Evolutionary conservation across 2,329 filamentous ascomycete species (phyloP), one percentile per base, ranked within the genome.

Genomic region (Fusarium papillatum): DNA sequence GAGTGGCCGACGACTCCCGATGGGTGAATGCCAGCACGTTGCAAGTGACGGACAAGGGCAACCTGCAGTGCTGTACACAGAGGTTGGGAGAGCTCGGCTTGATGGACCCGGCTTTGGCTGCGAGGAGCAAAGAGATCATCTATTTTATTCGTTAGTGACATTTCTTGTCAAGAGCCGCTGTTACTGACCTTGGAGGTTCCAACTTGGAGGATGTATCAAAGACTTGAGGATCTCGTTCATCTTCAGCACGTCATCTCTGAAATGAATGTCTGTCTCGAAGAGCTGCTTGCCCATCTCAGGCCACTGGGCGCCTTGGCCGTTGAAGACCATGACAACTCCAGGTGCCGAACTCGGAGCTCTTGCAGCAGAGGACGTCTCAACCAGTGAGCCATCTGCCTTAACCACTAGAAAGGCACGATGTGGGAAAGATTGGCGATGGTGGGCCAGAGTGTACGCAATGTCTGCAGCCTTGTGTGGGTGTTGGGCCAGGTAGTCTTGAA

Each of bases 291-390:
- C 55, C 55, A 59, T 59, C 31, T 59, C 55, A 13, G 55, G 55
- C 55, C 83, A 85, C 17, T 84, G 83, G 0, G 83, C 81, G 0
- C 84, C 84, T 10, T 59, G 55, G 4, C 55, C 55, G n/a, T 59
- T 59, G 55, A 59, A 59, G 55, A 59, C n/a, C 55, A 59, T 36
- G 34, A 59, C 22, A 24, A 59, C 55, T 59, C 34, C 29, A 36
- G 22, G 55, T 11, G 31, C n/a, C n/a, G 55, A 59, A 16, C 22
- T 38, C 19, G 55, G 55, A 36, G 55, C 34, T n/a, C 29, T 59
- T n/a, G 55, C 34, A 6, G 55, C n/a, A 24, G 55, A 38, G 5
- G 55, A 59, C 5, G 55, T 59, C n/a, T 59, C 55, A 5, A 38
- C 14, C n/a, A 59, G n/a, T 2, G 55, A 59, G n/a, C 55, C 55